Base-by-base conservation (phyloP, 331 rosid species). In the Malus hybrid region DNA sequence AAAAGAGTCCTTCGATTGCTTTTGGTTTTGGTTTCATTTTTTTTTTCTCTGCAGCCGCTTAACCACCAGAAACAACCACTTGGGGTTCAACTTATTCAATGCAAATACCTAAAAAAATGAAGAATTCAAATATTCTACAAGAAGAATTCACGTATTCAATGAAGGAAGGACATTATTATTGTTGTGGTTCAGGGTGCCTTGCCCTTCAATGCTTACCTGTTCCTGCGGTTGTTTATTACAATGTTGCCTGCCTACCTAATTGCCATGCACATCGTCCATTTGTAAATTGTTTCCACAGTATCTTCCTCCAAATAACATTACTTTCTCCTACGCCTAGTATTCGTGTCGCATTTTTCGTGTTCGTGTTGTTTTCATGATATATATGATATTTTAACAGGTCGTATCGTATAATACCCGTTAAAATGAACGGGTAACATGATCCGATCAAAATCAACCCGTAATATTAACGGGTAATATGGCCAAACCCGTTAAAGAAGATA, bases 51-150 rank as follows among this genome's bases (percentile, higher is more conserved):
- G 75, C 10, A 34, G 50, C 77, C 75, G 82, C 75, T 77, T 61
- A 86, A 81, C 90, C 71, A 84, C 86, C 77, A 33, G 50, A 77
- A 84, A 78, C 76, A 58, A 72, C 42, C 33, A 36, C 28, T 73
- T 72, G 61, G 33, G 68, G 28, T 26, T 39, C 26, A 26, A 71
- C 19, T 32, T 56, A 71, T 56, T 56, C 61, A 71, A 71, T 56
- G 66, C 52, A 53, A 16, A 53, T 18, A 53, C 58, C 58, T 16
- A 53, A 53, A 53, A 53, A 53, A 16, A 18, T 5, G 20, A 53
- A 53, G 58, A 53, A 42, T 55, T 55, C 61, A 19, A 55, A 19
- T 7, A 19, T 55, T 55, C 61, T 18, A 19, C 11, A 22, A 58
- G 13, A 20, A 58, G 7, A 58, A 11, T 24, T 58, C 32, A 58